Percentiles rank a stretch among this genome's conserved stretches.
Conservation (phyloP, 1,284 basidiomycete genomes). For the Ustilago loliicola region DNA sequence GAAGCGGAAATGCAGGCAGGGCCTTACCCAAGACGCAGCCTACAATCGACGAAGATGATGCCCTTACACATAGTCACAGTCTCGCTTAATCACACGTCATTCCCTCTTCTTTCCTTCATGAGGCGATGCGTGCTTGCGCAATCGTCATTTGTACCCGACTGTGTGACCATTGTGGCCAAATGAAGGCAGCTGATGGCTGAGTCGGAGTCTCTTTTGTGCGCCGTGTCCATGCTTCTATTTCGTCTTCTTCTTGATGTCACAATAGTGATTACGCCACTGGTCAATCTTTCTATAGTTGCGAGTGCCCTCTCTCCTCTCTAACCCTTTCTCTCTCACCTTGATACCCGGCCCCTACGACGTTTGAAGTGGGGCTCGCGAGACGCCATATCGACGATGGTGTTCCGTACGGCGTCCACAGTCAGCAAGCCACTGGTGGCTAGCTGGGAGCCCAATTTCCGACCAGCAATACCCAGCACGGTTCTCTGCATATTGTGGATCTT, state of each 20-base stretch:
- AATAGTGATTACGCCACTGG: neutral
- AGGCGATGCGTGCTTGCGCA: neutral
- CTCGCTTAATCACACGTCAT: conserved; percentile 1
- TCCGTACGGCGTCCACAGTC: neutral
- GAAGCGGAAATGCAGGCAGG: neutral
- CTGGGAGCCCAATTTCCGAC: conserved; percentile 43
- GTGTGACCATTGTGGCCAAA: neutral
- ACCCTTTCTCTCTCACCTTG: neutral
- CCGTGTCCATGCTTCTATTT: neutral
- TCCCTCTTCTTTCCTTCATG: neutral
- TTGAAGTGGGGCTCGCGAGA: neutral
- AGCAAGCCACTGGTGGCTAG: conserved; percentile 15
- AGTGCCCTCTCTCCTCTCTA: neutral
- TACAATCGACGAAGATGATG: too few species aligned
- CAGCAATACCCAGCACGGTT: conserved; percentile 19
- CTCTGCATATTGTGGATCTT: conserved; percentile 37
- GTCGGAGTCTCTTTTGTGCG: neutral
- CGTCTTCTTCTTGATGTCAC: neutral
- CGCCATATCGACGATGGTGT: conserved; percentile 13
- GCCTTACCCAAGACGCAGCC: neutral
- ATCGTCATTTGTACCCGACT: neutral
- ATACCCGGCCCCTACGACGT: neutral
- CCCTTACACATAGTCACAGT: neutral
- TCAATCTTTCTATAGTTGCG: neutral
- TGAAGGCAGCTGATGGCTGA: conserved; percentile 1